Conservation (phyloP, 805 yeast genomes). For the Starmerella etchellsii region DNA sequence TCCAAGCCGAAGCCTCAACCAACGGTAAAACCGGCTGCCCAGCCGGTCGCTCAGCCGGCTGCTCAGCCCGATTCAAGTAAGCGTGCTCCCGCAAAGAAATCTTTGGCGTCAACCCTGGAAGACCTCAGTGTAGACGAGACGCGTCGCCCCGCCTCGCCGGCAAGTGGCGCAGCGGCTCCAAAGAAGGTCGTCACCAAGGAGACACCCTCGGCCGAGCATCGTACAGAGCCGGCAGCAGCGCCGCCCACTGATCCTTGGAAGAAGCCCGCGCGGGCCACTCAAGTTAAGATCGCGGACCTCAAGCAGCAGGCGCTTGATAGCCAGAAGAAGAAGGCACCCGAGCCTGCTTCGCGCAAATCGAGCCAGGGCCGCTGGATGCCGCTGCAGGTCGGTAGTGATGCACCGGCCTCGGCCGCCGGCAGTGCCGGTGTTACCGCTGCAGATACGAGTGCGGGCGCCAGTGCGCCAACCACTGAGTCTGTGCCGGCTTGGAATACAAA, state of each 20-base stretch:
- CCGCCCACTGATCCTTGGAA: constrained; percentile 17
- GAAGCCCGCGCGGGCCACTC: constrained; percentile 13
- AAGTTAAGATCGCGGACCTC: constrained; percentile 15
- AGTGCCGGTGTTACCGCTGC: not conserved
- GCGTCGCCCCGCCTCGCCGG: too few relatives aligned
- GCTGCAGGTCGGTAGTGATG: not conserved
- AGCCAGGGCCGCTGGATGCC: constrained; percentile 6
- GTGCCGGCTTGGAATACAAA: constrained; percentile 15
- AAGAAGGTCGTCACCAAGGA: not conserved
- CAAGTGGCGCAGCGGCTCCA: too few relatives aligned
- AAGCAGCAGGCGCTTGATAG: constrained; percentile 14
- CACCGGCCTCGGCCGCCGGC: not conserved
- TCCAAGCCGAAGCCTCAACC: too few relatives aligned
- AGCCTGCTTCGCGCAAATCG: constrained; percentile 1
- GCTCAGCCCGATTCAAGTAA: too few relatives aligned
- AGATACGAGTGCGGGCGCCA: constrained; percentile 4
- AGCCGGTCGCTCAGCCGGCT: too few relatives aligned
- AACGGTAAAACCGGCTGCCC: too few relatives aligned
- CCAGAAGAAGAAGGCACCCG: constrained; percentile 6
- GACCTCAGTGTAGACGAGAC: too few relatives aligned
- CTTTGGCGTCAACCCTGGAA: too few relatives aligned
- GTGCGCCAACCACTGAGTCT: constrained; percentile 10
- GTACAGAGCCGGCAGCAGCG: constrained; percentile 14
- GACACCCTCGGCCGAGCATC: constrained; percentile 1
- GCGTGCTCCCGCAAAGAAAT: too few relatives aligned